phyloP scores from a whole-genome alignment of 176 grass and related monocot genomes.

The Aegilops longissima region DNA sequence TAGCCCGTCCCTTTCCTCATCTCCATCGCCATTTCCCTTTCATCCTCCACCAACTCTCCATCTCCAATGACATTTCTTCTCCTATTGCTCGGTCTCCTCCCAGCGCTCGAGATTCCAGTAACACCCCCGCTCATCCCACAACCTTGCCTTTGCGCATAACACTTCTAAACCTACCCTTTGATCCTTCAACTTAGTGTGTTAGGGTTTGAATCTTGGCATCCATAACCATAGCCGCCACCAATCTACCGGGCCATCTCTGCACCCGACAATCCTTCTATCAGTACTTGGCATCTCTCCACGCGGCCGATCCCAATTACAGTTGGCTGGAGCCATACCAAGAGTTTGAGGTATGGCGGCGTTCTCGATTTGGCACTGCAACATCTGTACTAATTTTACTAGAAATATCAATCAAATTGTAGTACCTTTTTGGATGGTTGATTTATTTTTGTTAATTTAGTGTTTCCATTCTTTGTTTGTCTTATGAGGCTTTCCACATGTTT shows the following conservation, averaged over 20 bases:
- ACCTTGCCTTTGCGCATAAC: neutral
- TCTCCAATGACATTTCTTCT: neutral
- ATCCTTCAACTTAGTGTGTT: neutral
- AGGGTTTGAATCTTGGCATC: neutral
- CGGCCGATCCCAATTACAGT: neutral
- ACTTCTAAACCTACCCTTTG: neutral
- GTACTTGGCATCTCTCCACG: neutral
- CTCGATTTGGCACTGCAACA: neutral
- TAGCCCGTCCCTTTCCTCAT: neutral
- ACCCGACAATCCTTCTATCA: neutral
- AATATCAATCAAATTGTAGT: neutral
- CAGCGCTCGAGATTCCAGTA: neutral
- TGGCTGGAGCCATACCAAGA: neutral
- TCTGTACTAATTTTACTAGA: neutral
- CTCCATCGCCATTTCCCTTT: neutral
- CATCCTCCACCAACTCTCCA: neutral
- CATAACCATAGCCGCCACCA: neutral
- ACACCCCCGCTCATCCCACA: neutral
- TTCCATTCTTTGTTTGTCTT: neutral
- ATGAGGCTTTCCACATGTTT: neutral
- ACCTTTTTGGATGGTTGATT: neutral
- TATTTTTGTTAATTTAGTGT: neutral
- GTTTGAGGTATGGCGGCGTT: neutral
- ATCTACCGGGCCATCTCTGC: neutral
- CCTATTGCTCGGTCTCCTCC: neutral